Conservation (phyloP, 1,139 yeast genomes). For the Magnusiomyces magnusii region DNA sequence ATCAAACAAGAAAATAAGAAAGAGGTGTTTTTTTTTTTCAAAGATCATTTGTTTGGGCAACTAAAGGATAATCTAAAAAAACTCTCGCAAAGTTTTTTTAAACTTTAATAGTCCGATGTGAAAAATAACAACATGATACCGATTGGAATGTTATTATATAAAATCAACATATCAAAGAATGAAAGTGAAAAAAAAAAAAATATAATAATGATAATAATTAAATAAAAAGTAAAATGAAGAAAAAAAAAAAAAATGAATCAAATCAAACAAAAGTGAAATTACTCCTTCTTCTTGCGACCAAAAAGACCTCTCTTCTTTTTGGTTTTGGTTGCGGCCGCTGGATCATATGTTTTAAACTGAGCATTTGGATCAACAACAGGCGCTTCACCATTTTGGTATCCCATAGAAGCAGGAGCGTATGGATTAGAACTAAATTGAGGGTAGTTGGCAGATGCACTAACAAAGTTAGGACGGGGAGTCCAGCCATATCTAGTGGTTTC, state of each 20-base stretch:
- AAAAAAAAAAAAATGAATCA: not conserved
- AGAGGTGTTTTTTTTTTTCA: too few species aligned
- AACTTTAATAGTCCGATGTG: not conserved
- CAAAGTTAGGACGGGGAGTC: slow-evolving; percentile 57
- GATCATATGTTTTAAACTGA: slow-evolving; percentile 53
- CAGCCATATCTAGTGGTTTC: slow-evolving; percentile 76
- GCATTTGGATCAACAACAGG: slow-evolving; percentile 40
- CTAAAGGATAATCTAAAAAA: not conserved
- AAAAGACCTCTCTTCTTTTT: slow-evolving; percentile 70
- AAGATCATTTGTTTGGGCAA: not conserved
- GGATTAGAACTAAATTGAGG: slow-evolving; percentile 36
- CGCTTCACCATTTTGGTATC: slow-evolving; percentile 6
- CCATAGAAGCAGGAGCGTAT: slow-evolving; percentile 28
- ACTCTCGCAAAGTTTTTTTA: not conserved
- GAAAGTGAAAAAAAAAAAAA: too few species aligned
- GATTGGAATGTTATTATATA: not conserved
- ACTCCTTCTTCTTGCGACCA: slow-evolving; percentile 53
- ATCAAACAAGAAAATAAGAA: too few species aligned
- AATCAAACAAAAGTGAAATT: not conserved
- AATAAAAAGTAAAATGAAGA: not conserved
- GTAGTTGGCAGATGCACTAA: slow-evolving; percentile 24
- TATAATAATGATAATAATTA: too few species aligned
- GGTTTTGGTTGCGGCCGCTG: slow-evolving; percentile 37
- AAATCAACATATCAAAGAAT: too few species aligned
- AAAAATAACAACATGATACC: too few species aligned